Base-by-base conservation (phyloP, 169 alveolate species). In the Blepharisma undulans region DNA sequence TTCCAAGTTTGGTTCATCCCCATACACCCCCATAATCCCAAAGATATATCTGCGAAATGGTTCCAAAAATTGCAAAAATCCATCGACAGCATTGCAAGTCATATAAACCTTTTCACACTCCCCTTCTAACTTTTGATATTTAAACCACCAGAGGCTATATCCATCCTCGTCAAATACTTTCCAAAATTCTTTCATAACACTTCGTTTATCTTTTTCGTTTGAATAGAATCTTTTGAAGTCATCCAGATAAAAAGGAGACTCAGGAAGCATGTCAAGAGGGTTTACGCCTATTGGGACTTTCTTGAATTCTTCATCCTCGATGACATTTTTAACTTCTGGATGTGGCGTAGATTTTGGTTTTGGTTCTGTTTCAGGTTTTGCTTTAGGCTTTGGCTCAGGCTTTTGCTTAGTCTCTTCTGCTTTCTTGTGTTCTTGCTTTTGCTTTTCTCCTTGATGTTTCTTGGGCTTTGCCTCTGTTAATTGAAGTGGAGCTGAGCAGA, bases 11-110 rank as follows among this genome's bases (percentile, higher is more conserved):
- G 98, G 98, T 72, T 93, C 98, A 81, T 97, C 97, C 36, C 99
- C 99, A 88, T 98, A 93, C 21, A 99, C 98, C 61, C 98, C 96
- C 71, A 98, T 96, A 61, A 97, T 98, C 77, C 98, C 99, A 94
- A 98, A 99, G 33, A 98, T 95, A 76, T 95, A 84, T 92, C 97
- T 98, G 80, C 99, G 98, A 92, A 98, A 96, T 66, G 95, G 95
- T 88, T 98, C 99, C 72, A 98, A 90, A 86, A 99, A 94, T 95
- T 98, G 98, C 32, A 99, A 93, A 96, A 98, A 99, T 21, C 99
- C 99, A 87, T 98, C 97, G 86, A 98, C 97, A 96, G 97, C 96
- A 95, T 99, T 99, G 84, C 97, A 95, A 72, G 99, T 97, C 78
- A 94, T 92, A 89, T 96, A 96, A 36, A 98, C 97, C 36, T 97